Conservation (phyloP, 495 filamentous ascomycete species). For the Neurospora tetrasperma region DNA sequence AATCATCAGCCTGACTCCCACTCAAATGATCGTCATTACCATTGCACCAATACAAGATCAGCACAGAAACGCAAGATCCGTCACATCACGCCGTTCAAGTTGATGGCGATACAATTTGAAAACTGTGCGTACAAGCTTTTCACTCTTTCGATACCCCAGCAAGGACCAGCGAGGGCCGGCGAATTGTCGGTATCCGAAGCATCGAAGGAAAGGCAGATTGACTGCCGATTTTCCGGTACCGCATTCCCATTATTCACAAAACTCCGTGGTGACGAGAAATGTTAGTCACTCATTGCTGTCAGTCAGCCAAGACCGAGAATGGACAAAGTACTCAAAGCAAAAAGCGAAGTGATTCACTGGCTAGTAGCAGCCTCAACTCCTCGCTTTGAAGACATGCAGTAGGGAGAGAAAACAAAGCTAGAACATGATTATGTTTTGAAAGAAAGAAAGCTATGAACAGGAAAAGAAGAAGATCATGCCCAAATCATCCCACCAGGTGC, state of each 20-base stretch:
- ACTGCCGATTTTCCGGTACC: background rate
- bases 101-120: background rate
- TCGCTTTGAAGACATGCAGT: background rate
- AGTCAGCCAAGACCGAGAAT: background rate
- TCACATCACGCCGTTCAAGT: background rate
- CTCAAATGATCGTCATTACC: background rate
- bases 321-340: background rate
- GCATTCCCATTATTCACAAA: background rate
- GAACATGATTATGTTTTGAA: background rate
- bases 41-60: background rate
- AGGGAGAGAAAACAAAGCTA: background rate
- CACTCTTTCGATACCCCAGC: background rate
- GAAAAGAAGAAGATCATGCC: background rate
- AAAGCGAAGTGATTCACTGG: background rate
- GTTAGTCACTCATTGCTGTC: background rate
- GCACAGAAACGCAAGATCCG: background rate
- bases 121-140: background rate
- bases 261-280: background rate
- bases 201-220: background rate
- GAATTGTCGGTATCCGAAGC: background rate
- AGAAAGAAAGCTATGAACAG: background rate
- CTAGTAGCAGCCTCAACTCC: background rate
- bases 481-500: background rate
- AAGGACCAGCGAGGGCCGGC: background rate
- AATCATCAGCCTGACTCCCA: background rate